Evolutionary conservation across 2,329 filamentous ascomycete genomes (phyloP), one percentile per base, ranked within the genome.

Genomic region (Fusarium sp.): DNA sequence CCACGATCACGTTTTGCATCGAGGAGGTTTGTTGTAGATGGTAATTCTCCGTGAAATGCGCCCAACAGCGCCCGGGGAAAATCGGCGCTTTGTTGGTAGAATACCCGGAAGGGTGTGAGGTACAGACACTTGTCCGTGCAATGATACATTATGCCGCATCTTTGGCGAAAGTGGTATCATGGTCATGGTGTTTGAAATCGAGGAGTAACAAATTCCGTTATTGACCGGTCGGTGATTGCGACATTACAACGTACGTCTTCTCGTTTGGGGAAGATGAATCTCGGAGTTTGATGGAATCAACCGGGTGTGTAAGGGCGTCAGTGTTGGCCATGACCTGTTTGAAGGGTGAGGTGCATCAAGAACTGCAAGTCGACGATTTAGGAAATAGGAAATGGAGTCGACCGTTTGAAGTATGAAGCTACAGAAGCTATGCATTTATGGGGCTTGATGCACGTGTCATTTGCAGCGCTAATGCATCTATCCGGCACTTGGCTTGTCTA

Each of bases 281-380:
- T 69, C 65, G 68, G 69, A 24, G 37, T 41, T 61, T 70, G 58
- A 24, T 70, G 28, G 57, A 55, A 71, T 63, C 47, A 60, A 59
- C 56, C 54, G 48, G 42, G 63, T 60, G 60, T 65, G 67, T 29
- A 46, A 41, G 28, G 56, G 38, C 33, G 55, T 55, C 41, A 37
- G 39, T 21, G 24, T 26, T 35, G 29, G 26, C 26, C n/a, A n/a
- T n/a, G n/a, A n/a, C n/a, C n/a, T 54, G 13, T 42, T 37, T 35
- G 57, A 66, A 72, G 70, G 68, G 71, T 74, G 71, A 71, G 68
- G 71, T 74, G 71, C 56, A 54, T 66, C 61, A 46, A 55, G 44
- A 57, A 37, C 66, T 74, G 72, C 72, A 74, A 46, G 64, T 61
- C 42, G 72, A 74, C 69, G 44, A 9, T 69, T 71, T 74, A 71